Evolutionary conservation across 75 land plant species (phyloP).

Genomic region (Picea sitchensis): DNA sequence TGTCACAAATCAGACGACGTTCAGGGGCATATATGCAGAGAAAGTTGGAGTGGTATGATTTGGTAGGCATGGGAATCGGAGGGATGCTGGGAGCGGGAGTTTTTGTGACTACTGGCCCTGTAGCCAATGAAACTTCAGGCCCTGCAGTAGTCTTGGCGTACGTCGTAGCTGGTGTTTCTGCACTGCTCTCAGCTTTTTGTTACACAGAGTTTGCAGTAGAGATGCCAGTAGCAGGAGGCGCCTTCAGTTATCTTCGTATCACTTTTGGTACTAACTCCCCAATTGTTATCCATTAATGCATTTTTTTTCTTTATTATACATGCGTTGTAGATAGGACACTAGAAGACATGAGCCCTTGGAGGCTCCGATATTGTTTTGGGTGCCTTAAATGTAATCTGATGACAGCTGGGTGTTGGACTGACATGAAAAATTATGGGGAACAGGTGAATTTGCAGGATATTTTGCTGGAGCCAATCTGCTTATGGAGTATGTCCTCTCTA

Average conservation of each 20-base stretch:
- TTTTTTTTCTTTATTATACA: not conserved
- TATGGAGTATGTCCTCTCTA: constrained; percentile 80
- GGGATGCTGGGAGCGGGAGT: constrained; percentile 88
- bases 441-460: constrained; percentile 80
- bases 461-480: constrained; percentile 78
- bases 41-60: constrained; percentile 62
- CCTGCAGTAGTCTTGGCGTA: constrained; percentile 74
- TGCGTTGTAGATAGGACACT: not conserved
- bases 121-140: constrained; percentile 50
- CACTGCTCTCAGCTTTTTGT: constrained; percentile 80
- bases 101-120: constrained; percentile 72
- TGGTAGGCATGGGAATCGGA: constrained; percentile 60
- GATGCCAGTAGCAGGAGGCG: constrained; percentile 85
- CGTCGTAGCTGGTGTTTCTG: constrained; percentile 71
- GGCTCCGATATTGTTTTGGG: not conserved
- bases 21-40: constrained; percentile 68
- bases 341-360: not conserved
- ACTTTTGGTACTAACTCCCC: constrained; percentile 65
- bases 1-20: constrained; percentile 34
- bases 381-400: not conserved
- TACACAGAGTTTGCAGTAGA: constrained; percentile 90
- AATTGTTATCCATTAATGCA: not conserved
- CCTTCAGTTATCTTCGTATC: constrained; percentile 73
- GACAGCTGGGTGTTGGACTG: not conserved
- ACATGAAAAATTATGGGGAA: not conserved